phyloP scores from a whole-genome alignment of 2,329 filamentous ascomycete species.

The Periconia digitata region DNA sequence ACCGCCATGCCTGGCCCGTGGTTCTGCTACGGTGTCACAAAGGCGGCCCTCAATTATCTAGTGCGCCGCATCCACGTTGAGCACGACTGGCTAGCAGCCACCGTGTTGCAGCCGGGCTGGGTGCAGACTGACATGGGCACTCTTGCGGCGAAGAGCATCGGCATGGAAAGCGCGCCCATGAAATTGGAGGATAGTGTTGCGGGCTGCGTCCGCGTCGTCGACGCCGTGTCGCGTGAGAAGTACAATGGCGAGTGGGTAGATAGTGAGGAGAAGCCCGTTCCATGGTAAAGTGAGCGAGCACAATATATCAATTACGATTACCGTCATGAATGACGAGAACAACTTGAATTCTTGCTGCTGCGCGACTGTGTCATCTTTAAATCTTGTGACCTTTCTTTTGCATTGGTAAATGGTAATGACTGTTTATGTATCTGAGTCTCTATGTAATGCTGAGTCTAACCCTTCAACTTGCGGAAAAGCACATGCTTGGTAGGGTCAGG shows the following conservation, averaged over 20 bases:
- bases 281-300: neutral
- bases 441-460: too few species aligned
- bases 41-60: slow-evolving; percentile 16
- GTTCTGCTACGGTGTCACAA: slow-evolving; percentile 10
- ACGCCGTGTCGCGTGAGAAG: slow-evolving; percentile 6
- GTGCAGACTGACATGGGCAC: slow-evolving; percentile 6
- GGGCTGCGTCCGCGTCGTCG: slow-evolving; percentile 1
- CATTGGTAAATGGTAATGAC: too few species aligned
- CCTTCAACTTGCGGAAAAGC: slow-evolving; percentile 1
- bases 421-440: too few species aligned
- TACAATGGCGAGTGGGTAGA: slow-evolving; percentile 9
- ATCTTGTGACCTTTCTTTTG: too few species aligned
- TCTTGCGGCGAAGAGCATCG: slow-evolving; percentile 2
- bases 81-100: slow-evolving; percentile 10
- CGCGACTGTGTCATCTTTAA: too few species aligned
- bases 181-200: slow-evolving; percentile 1
- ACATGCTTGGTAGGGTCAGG: slow-evolving; percentile 7
- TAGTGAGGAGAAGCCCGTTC: neutral
- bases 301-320: too few species aligned
- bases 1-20: slow-evolving; percentile 7
- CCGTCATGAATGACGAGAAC: too few species aligned
- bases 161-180: slow-evolving; percentile 3
- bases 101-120: slow-evolving; percentile 7
- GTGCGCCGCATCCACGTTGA: slow-evolving; percentile 12
- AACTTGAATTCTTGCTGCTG: too few species aligned